Conservation (phyloP, 495 filamentous ascomycete genomes). For the Beverwykella pulmonaria region DNA sequence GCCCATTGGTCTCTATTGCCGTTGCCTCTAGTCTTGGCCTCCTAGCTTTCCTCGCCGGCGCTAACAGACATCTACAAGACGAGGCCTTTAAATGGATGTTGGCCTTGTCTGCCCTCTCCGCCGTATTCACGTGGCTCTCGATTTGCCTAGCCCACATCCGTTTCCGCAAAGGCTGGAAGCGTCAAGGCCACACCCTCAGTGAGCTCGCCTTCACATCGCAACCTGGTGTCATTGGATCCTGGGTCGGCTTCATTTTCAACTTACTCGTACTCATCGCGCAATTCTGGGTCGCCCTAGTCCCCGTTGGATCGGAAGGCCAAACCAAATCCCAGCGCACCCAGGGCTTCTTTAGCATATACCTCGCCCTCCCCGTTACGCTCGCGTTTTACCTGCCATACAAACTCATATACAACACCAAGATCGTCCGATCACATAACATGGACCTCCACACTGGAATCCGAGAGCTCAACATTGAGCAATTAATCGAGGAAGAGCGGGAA, state of each 20-base stretch:
- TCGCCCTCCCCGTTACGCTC: constrained; percentile 82
- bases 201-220: constrained; percentile 83
- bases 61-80: constrained; percentile 56
- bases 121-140: constrained; percentile 91
- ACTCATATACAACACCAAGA: constrained; percentile 69
- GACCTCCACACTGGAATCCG: constrained; percentile 86
- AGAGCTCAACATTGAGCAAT: constrained; percentile 75
- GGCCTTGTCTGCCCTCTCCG: constrained; percentile 82
- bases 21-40: constrained; percentile 72
- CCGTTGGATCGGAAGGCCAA: constrained; percentile 60
- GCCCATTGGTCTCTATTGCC: constrained; percentile 65
- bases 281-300: constrained; percentile 89
- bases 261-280: constrained; percentile 81
- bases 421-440: constrained; percentile 70
- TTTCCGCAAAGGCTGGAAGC: constrained; percentile 78
- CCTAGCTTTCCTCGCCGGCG: constrained; percentile 76
- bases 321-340: constrained; percentile 52
- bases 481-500: constrained; percentile 74
- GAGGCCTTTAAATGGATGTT: constrained; percentile 85
- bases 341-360: constrained; percentile 75
- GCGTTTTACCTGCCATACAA: constrained; percentile 78
- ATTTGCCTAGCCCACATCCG: constrained; percentile 90
- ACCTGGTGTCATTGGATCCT: constrained; percentile 79
- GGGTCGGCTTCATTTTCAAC: constrained; percentile 80
- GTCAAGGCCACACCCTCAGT: constrained; percentile 67